A percentile compares a stretch with the other conserved stretches of the same genome.
Conservation (phyloP, 2,329 filamentous ascomycete species). For the Hymenoscyphus repandus region DNA sequence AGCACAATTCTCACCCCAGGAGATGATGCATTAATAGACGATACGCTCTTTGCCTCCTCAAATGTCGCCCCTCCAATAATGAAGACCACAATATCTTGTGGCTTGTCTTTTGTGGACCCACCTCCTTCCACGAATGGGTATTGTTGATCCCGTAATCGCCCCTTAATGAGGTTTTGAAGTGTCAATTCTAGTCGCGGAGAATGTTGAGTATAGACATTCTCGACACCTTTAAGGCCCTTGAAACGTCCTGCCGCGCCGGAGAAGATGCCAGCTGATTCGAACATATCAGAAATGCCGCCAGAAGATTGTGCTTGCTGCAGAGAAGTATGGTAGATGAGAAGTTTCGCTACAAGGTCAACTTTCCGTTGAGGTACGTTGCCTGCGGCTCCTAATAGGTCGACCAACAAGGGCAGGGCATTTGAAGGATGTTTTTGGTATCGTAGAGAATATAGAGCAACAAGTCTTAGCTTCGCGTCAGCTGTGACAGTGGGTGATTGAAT, state of each 20-base stretch:
- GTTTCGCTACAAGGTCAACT: slow-evolving; percentile 73
- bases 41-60: slow-evolving; percentile 93
- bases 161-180: slow-evolving; percentile 89
- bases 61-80: slow-evolving; percentile 92
- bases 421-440: slow-evolving; percentile 84
- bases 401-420: slow-evolving; percentile 76
- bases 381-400: slow-evolving; percentile 79
- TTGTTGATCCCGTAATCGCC: slow-evolving; percentile 75
- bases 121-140: slow-evolving; percentile 93
- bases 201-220: slow-evolving; percentile 98
- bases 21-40: slow-evolving; percentile 87
- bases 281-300: slow-evolving; percentile 82
- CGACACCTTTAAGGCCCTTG: slow-evolving; percentile 92
- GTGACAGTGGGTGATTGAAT: slow-evolving; percentile 77
- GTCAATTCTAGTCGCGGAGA: slow-evolving; percentile 83
- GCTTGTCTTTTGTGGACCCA: slow-evolving; percentile 84
- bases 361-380: slow-evolving; percentile 73
- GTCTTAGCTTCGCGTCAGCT: slow-evolving; percentile 75
- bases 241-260: slow-evolving; percentile 81
- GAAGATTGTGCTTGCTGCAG: slow-evolving; percentile 72
- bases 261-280: slow-evolving; percentile 88
- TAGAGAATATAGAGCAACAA: slow-evolving; percentile 91
- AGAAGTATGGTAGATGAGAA: slow-evolving; percentile 81
- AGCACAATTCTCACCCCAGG: slow-evolving; percentile 86
- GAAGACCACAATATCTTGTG: slow-evolving; percentile 93